These are phyloP conservation scores for Volvariella surrecta DNA, from an alignment of 1,284 basidiomycete species.

Conservation along the genomic window DNA sequence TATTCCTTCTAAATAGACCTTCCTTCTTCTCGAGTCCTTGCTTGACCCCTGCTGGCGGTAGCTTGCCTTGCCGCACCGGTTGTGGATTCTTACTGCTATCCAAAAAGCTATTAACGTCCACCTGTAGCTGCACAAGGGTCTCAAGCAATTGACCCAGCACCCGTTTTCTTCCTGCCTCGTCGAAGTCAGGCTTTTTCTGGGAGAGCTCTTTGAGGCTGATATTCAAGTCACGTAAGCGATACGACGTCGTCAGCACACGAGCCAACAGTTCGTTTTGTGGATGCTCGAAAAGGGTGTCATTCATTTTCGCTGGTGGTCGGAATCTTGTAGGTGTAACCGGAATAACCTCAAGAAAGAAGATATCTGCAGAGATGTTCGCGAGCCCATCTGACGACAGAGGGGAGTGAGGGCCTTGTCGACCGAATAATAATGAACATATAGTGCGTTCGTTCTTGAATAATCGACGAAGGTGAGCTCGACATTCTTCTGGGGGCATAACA, in stretches of 20 bases:
- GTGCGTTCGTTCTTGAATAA: conserved; percentile 81
- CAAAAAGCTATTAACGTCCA: conserved; percentile 96
- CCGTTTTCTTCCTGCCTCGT: conserved; percentile 49
- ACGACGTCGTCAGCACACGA: conserved; percentile 76
- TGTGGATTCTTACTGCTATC: conserved; percentile 96
- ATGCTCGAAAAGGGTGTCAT: conserved; percentile 92
- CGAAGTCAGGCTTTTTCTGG: conserved; percentile 46
- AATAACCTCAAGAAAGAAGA: conserved; percentile 96
- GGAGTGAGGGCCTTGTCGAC: conserved; percentile 85
- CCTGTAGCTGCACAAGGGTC: conserved; percentile 82
- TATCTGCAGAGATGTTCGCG: conserved; percentile 76
- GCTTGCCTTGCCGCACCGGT: conserved; percentile 77
- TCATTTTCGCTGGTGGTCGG: conserved; percentile 90
- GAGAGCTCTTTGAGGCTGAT: conserved; percentile 55
- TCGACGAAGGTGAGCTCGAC: conserved; percentile 85
- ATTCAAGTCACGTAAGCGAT: conserved; percentile 76
- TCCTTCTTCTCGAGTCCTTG: conserved; percentile 99
- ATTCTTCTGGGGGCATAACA: conserved; percentile 86
- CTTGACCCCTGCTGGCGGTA: conserved; percentile 94
- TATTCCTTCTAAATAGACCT: conserved; percentile 96
- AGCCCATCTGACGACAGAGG: conserved; percentile 44
- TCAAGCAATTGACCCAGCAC: conserved; percentile 74
- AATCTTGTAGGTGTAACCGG: conserved; percentile 94
- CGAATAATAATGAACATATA: conserved; percentile 85
- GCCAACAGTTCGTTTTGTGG: conserved; percentile 94